A percentile compares a stretch with the other conserved stretches of the same genome.
Conservation (phyloP, 495 filamentous ascomycete species). For the Trichoderma erinaceum region DNA sequence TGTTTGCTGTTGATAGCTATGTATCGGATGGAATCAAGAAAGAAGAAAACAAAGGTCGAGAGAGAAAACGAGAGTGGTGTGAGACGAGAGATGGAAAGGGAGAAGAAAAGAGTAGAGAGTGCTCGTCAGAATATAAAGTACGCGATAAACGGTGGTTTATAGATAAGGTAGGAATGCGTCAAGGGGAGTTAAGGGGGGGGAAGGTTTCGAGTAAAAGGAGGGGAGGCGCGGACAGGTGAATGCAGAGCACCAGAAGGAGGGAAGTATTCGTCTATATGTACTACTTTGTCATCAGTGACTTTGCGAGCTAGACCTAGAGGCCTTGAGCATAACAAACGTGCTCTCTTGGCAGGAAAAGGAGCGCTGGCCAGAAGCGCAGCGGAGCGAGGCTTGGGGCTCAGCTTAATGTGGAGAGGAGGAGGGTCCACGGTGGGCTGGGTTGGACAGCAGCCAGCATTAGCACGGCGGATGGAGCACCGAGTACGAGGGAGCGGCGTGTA, state of each 20-base stretch:
- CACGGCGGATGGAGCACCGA: background rate
- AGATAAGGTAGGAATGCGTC: background rate
- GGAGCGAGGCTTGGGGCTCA: slow-evolving; percentile 14
- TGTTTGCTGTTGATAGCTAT: background rate
- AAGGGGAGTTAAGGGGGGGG: background rate
- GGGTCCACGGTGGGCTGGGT: background rate
- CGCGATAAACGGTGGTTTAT: background rate
- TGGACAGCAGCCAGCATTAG: too few relatives aligned
- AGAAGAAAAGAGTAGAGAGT: background rate
- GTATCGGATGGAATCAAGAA: background rate
- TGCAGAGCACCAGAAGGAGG: background rate
- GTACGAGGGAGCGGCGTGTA: background rate
- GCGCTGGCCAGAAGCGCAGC: slow-evolving; percentile 11
- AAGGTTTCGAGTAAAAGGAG: slow-evolving; percentile 2
- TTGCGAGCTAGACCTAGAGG: background rate
- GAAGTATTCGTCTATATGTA: slow-evolving; percentile 7
- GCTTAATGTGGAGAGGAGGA: slow-evolving; percentile 11
- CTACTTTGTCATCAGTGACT: background rate
- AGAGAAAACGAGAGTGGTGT: background rate
- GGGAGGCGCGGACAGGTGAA: slow-evolving; percentile 8
- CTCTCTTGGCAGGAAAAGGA: slow-evolving; percentile 14
- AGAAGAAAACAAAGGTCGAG: background rate
- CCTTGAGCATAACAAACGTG: background rate
- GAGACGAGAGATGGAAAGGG: slow-evolving; percentile 4
- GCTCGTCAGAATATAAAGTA: background rate